Evolutionary conservation across 176 grass and related monocot species (phyloP), one percentile per base, ranked within the genome.

Genomic region (Carex littledalei): DNA sequence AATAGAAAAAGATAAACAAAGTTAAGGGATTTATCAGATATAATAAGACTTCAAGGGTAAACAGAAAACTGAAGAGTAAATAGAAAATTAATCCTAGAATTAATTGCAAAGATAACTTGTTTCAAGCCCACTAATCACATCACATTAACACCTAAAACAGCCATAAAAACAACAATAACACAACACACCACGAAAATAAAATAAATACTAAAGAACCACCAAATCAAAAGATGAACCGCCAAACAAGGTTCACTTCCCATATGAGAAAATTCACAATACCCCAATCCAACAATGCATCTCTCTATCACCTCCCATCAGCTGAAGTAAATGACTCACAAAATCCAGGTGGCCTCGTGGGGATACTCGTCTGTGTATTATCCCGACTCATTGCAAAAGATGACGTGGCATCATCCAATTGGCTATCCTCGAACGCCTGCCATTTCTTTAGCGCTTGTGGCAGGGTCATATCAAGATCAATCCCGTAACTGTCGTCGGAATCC

Each of bases 341-440:
- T 34, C 95, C 90, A 21, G 89, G 91, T n/a, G 92, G 95, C 84
- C 95, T 84, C 0, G 91, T 97, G 0, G 92, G 92, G 37, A 97
- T 94, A 87, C 95, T 97, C 6, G 95, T 97, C 82, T 93, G 92
- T 14, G 95, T 97, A 87, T 94, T 94, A 64, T 94, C 95, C 85
- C 92, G 17, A 66, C 95, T 94, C 24, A 89, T 86, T 0, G 92
- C 77, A 31, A 94, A 94, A 2, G 95, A 97, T 2, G 92, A 91
- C 16, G 91, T 90, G 0, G 90, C 88, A 0, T 89, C 95, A 14
- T 91, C 92, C 31, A 97, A 87, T 62, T 93, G 84, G 86, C 84
- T 91, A 39, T 92, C 95, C 83, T 97, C 94, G 0, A 94, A 93
- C 11, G 95, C 95, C 49, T 97, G 95, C 95, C 95, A 97, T 88